Base-by-base conservation (phyloP, 352 stramenopile genomes). In the Elongisporangium anandrum region DNA sequence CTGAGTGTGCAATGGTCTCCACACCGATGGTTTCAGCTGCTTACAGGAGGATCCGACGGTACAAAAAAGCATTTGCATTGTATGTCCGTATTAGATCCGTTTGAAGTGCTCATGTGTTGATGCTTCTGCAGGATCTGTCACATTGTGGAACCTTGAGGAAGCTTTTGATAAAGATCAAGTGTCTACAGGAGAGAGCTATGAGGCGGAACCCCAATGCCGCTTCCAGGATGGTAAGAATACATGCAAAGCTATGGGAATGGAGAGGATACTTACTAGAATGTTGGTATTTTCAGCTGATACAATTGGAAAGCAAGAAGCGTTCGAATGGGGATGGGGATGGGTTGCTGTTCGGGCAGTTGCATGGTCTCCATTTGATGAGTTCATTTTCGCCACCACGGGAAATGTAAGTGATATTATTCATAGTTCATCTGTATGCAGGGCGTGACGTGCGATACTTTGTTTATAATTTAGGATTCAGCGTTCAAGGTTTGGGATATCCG, bases 401-500 rank as follows among this genome's bases (percentile, higher is more conserved):
- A 94, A 95, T 67, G 86, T 93, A 77, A 23, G 75, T 6, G 16
- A 38, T 17, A 10, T 20, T 23, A 49, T 22, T 24, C 13, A 19
- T 26, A 29, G 7, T 29, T 29, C 7, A 7, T 3, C 24, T 7
- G 24, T 7, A 29, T 29, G n/a, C 6, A 60, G 21, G 24, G 39
- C 23, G 9, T 48, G 29, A 23, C 39, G 56, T 20, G n/a, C n/a
- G n/a, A 48, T 56, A 20, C 16, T 60, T 51, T 38, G 8, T 54
- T n/a, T n/a, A n/a, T n/a, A n/a, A n/a, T 59, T 3, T 38, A 95
- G 85, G 86, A 95, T 64, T 90, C 82, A 2, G 53, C 85, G 15
- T 88, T 95, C 56, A 93, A 93, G 39, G 64, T 95, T 13, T 95
- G 86, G 86, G 86, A 95, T 60, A 68, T 94, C 21, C 80, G 86